Conservation (phyloP, 2,329 filamentous ascomycete genomes). For the Alternaria arborescens region DNA sequence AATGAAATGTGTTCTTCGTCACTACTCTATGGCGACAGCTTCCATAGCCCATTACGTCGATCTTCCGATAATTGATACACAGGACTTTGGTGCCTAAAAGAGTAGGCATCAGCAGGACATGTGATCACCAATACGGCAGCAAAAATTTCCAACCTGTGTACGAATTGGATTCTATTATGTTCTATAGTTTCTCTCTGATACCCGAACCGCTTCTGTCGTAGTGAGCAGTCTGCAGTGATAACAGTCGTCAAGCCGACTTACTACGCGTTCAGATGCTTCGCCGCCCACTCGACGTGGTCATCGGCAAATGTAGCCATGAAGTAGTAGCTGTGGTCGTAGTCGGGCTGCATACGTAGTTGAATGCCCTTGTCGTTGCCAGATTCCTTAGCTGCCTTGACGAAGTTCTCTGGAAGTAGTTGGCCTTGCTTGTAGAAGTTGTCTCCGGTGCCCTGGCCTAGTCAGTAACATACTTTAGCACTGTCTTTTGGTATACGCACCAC, state of each 20-base stretch:
- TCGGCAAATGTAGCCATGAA: constrained; percentile 91
- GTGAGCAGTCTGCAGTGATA: constrained; percentile 31
- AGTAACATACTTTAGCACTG: neutral
- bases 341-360: constrained; percentile 82
- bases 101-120: neutral
- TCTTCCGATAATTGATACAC: neutral
- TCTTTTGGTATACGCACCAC: constrained; percentile 68
- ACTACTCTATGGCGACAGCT: neutral
- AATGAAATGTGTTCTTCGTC: neutral
- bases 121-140: neutral
- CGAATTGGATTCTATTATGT: neutral
- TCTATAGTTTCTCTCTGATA: constrained; percentile 39
- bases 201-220: constrained; percentile 44
- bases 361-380: constrained; percentile 75
- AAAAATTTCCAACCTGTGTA: neutral
- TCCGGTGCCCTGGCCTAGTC: constrained; percentile 72
- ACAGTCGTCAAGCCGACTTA: constrained; percentile 35
- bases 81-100: neutral
- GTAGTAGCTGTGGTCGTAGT: constrained; percentile 97
- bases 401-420: constrained; percentile 93
- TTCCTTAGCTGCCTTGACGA: constrained; percentile 79
- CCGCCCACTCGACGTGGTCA: constrained; percentile 91
- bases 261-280: constrained; percentile 77
- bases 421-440: constrained; percentile 97
- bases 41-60: neutral